phyloP scores from a whole-genome alignment of 768 basidiomycete species.

The Xerocomellus intermedius region DNA sequence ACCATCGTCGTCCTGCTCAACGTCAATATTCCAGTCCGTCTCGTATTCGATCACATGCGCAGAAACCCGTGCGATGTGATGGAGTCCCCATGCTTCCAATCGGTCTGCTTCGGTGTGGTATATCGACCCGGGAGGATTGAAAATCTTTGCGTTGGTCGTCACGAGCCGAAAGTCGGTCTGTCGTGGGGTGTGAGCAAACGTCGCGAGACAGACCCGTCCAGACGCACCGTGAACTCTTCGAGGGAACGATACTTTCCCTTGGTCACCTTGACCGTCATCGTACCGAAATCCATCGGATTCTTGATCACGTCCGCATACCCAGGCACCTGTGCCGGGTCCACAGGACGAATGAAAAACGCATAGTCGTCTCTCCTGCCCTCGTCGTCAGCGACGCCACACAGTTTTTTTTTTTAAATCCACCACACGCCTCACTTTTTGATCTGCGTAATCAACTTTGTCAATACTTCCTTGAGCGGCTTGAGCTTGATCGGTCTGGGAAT shows the following conservation, averaged over 20 bases:
- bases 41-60: constrained; percentile 78
- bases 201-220: background rate
- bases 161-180: constrained; percentile 74
- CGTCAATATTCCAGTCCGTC: constrained; percentile 81
- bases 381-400: constrained; percentile 9
- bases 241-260: constrained; percentile 75
- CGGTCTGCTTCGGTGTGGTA: constrained; percentile 73
- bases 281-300: constrained; percentile 90
- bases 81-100: constrained; percentile 67
- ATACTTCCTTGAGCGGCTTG: constrained; percentile 76
- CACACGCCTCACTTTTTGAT: constrained; percentile 69
- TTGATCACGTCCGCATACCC: constrained; percentile 70
- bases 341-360: constrained; percentile 75
- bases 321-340: constrained; percentile 57
- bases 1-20: constrained; percentile 58
- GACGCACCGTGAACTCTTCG: constrained; percentile 73
- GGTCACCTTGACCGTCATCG: constrained; percentile 76
- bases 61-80: constrained; percentile 70
- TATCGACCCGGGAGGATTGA: constrained; percentile 73
- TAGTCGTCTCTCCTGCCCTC: constrained; percentile 74
- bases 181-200: background rate
- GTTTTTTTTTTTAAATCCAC: too few relatives aligned
- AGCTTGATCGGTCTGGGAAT: constrained; percentile 61
- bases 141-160: constrained; percentile 68
- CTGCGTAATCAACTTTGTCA: constrained; percentile 62